Evolutionary conservation across 2,329 filamentous ascomycete genomes (phyloP), one percentile per base, ranked within the genome.

Genomic region (Fusarium secorum): DNA sequence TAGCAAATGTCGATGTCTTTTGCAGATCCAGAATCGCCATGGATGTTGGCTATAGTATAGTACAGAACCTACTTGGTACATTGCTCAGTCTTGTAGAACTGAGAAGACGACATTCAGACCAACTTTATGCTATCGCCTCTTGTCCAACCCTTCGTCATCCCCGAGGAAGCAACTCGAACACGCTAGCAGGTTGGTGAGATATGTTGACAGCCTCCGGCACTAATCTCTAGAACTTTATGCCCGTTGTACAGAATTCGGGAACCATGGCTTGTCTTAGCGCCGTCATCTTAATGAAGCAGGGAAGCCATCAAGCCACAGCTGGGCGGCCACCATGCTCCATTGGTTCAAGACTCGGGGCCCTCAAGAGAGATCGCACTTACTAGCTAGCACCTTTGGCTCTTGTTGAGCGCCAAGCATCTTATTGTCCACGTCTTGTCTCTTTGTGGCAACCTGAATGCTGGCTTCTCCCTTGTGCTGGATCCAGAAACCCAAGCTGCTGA

Each of bases 261-360:
- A 44, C 48, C 32, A 66, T 66, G 69, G 65, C 65, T 72, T 72
- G 57, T 32, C 33, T 57, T 72, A 67, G 69, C 57, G 53, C 49
- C 28, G 20, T 64, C 57, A 61, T 33, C 62, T 55, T 52, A 51
- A 52, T 63, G 38, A 56, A 60, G 35, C 54, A 66, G 42, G 46
- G 53, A 55, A 51, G 49, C 42, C 51, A 52, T 32, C 38, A 65
- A 67, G 57, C 67, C 60, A 63, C 68, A 49, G 41, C 32, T 64
- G 49, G 42, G 20, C 57, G 44, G 60, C 46, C 20, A 60, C 46
- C 53, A 69, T 71, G 55, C 58, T 73, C 39, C 14, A 66, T 65
- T 64, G 63, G 72, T 46, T 35, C 61, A 64, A 68, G 51, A 14
- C 52, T 51, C 39, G 32, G 38, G 30, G 51, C 18, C 39, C 57